Base-by-base conservation (phyloP, 2,329 filamentous ascomycete species). In the Coleophoma crateriformis region DNA sequence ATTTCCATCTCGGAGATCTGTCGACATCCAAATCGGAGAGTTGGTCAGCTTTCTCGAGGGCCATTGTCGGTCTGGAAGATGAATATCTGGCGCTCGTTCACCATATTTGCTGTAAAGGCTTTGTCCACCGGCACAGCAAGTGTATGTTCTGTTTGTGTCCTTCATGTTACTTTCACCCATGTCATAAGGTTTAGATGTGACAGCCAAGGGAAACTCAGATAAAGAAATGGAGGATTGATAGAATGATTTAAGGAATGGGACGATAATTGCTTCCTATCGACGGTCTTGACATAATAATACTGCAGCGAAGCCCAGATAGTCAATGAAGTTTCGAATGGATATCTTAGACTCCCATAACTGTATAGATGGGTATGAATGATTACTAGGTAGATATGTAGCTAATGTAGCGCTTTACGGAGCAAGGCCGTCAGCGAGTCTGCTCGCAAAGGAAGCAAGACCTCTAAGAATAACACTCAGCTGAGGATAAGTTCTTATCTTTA, bases 1-100 rank as follows among this genome's bases (percentile, higher is more conserved):
- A 75, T 95, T 95, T 53, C 90, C 90, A 74, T 96, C 90, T 63
- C 90, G 77, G 59, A 92, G 71, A 66, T 90, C 87, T 38, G 88
- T 91, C 43, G 87, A 85, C 64, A 95, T 80, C 90, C 90, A 96
- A 61, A 90, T 78, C 33, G 89, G 90, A 48, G 90, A 79, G 71
- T 90, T 90, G 61, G 87, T 80, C 60, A 95, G 87, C 15, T 47
- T 46, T 48, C 58, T 61, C 37, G 55, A 56, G 3, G 61, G 61
- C 61, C 61, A 63, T 53, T 57, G 53, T 33, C 60, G 56, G 48
- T 60, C 51, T 20, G 60, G 56, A 17, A 62, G 54, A 43, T 49
- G 22, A 49, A 49, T 45, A 10, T 39, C 45, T 11, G 41, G 41
- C 22, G 41, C 41, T 44, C 41, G 41, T 44, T 44, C 22, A 32